Base-by-base conservation (phyloP, 2,329 filamentous ascomycete species). In the Ilyonectria sp. region DNA sequence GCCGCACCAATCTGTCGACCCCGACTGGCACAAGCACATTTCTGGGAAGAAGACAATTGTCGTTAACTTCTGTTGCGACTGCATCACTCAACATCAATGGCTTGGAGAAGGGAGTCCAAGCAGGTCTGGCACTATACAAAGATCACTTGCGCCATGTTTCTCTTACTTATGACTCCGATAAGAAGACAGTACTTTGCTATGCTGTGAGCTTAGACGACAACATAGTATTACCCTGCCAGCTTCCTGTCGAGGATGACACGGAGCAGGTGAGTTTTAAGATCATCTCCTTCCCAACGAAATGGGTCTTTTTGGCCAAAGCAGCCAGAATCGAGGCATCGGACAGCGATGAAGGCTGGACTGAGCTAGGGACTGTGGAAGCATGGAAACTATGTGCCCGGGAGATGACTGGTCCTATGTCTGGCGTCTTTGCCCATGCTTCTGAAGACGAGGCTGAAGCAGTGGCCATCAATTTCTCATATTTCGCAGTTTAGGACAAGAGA, bases 341-440 rank as follows among this genome's bases (percentile, higher is more conserved):
- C 1, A n/a, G 15, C 11, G 21, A 37, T 54, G 15, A 4, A 11
- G 46, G 21, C 1, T 69, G 67, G 67, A 21, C 58, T 64, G 64
- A 62, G 11, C n/a, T 69, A 15, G 67, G 67, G 13, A 49, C 47
- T 23, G 6, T 60, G 8, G 54, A 58, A 11, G 31, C 60, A 1
- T 61, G 57, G 57, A 50, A 70, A 49, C 35, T 63, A 19, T 21
- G 55, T 4, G 50, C 57, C 11, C 54, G 61, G 2, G 59, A 65
- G 29, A 68, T 65, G 68, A 63, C 61, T 2, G 60, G 67, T n/a
- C 65, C 67, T 1, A 52, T 69, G 9, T 69, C 68, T 52, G 65
- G 67, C 10, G 19, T 63, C 19, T 69, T 63, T 58, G 59, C 64
- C 13, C 47, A 60, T 21, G 9, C 10, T 44, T 26, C 33, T 4